Evolutionary conservation across 352 stramenopile genomes (phyloP).

Genomic region (Phytophthora ohioensis): DNA sequence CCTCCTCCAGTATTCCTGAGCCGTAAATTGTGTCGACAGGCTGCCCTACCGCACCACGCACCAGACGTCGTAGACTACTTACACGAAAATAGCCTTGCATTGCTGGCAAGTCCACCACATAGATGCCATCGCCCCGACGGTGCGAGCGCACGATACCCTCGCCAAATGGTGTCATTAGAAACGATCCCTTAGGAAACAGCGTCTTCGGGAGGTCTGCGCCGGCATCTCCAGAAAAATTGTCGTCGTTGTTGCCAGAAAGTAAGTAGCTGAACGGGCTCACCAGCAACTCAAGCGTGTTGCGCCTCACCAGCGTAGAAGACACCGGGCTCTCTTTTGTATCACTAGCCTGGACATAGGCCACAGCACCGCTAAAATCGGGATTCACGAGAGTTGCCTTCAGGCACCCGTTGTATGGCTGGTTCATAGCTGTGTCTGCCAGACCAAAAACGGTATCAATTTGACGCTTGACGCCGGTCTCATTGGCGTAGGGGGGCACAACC

Average conservation of each 20-base stretch:
- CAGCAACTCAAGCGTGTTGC: conserved; percentile 77
- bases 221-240: background rate
- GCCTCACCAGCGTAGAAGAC: conserved; percentile 36
- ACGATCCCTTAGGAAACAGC: conserved; percentile 54
- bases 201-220: conserved; percentile 32
- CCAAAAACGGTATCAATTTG: conserved; percentile 72
- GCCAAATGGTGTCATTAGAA: conserved; percentile 76
- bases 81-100: conserved; percentile 62
- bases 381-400: conserved; percentile 63
- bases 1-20: conserved; percentile 65
- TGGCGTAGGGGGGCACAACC: conserved; percentile 43
- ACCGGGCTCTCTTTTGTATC: conserved; percentile 45
- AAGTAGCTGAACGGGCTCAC: conserved; percentile 80
- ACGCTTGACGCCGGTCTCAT: conserved; percentile 49
- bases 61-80: conserved; percentile 40
- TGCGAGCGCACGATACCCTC: conserved; percentile 62
- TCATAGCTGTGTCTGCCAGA: conserved; percentile 58
- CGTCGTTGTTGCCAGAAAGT: conserved; percentile 21
- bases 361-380: conserved; percentile 45
- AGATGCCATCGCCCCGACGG: conserved; percentile 62
- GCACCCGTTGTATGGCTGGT: conserved; percentile 51
- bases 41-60: conserved; percentile 64
- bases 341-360: conserved; percentile 64
- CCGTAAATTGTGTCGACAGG: conserved; percentile 77
- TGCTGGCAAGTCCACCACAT: conserved; percentile 54